Evolutionary conservation across 495 filamentous ascomycete species (phyloP).

Genomic region (Rhizodiscina lignyota): DNA sequence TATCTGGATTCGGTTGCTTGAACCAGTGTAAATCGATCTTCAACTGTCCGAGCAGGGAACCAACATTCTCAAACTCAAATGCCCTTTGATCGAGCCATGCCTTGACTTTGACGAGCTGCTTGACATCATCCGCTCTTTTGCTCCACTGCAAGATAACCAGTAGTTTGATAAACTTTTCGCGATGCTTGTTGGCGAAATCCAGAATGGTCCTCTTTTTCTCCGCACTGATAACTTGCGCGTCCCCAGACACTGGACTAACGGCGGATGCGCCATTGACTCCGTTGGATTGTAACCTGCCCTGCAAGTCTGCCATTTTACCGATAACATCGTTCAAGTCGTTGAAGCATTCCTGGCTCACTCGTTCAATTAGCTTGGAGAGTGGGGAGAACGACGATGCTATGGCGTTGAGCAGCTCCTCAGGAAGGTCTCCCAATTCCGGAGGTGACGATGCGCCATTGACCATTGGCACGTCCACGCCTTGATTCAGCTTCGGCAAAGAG

Average conservation of each 20-base stretch:
- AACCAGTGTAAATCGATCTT: slow-evolving; percentile 45
- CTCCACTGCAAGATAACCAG: slow-evolving; percentile 82
- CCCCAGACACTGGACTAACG: slow-evolving; percentile 29
- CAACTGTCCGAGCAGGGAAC: slow-evolving; percentile 45
- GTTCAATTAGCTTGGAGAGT: slow-evolving; percentile 48
- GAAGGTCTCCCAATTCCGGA: slow-evolving; percentile 15
- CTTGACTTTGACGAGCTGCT: slow-evolving; percentile 70
- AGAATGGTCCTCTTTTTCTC: slow-evolving; percentile 66
- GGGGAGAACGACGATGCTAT: slow-evolving; percentile 62
- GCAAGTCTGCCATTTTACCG: slow-evolving; percentile 48
- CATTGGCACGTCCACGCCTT: background rate
- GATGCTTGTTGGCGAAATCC: slow-evolving; percentile 47
- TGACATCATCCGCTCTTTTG: slow-evolving; percentile 56
- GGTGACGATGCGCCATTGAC: slow-evolving; percentile 1
- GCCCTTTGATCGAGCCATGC: slow-evolving; percentile 48
- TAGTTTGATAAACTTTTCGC: slow-evolving; percentile 73
- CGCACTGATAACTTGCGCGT: slow-evolving; percentile 47
- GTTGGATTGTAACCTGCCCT: slow-evolving; percentile 23
- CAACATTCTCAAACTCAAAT: slow-evolving; percentile 34
- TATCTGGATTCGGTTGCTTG: slow-evolving; percentile 72
- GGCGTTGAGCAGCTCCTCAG: slow-evolving; percentile 64
- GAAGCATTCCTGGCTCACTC: slow-evolving; percentile 69
- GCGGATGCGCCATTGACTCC: slow-evolving; percentile 25
- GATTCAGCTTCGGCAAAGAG: slow-evolving; percentile 6
- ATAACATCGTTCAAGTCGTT: slow-evolving; percentile 57